Evolutionary conservation across 139 green algal genomes (phyloP).

Genomic region (Ettlia oleoabundans): DNA sequence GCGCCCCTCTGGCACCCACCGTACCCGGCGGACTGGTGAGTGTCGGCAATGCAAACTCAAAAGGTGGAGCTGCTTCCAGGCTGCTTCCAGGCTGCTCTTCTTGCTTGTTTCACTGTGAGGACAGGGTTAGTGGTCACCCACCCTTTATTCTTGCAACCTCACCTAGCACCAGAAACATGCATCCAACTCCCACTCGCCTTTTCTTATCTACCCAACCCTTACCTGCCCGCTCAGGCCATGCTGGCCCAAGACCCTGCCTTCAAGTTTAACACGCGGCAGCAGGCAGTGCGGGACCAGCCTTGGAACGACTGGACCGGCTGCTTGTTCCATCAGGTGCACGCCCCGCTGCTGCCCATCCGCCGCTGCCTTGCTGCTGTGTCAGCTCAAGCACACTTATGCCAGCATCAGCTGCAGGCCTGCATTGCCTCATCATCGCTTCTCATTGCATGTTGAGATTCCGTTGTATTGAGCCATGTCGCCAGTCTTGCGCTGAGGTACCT

Average conservation of each 20-base stretch:
- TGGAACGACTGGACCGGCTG: constrained; percentile 6
- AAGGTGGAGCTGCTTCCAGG: not conserved
- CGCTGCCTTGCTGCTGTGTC: not conserved
- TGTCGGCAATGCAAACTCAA: too few species aligned
- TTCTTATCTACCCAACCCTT: too few species aligned
- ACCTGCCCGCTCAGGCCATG: not conserved
- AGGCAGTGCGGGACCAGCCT: constrained; percentile 5
- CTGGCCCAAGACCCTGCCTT: constrained; percentile 11
- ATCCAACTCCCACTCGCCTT: not conserved
- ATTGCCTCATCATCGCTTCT: too few species aligned
- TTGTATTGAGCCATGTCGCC: too few species aligned
- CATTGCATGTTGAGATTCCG: too few species aligned
- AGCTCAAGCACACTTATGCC: not conserved
- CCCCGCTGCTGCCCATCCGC: not conserved
- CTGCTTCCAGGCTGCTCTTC: not conserved
- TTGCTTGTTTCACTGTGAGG: not conserved
- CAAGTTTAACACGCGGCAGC: constrained; percentile 40
- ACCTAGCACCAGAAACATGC: too few species aligned
- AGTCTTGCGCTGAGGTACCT: too few species aligned
- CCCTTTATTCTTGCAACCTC: too few species aligned
- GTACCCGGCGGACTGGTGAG: constrained; percentile 38
- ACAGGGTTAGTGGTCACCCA: not conserved
- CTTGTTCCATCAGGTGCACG: not conserved
- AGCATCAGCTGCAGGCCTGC: too few species aligned
- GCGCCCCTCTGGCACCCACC: constrained; percentile 36